These are phyloP conservation scores for Diaporthe velutina DNA, from an alignment of 2,329 filamentous ascomycete species.

Conservation along the genomic window DNA sequence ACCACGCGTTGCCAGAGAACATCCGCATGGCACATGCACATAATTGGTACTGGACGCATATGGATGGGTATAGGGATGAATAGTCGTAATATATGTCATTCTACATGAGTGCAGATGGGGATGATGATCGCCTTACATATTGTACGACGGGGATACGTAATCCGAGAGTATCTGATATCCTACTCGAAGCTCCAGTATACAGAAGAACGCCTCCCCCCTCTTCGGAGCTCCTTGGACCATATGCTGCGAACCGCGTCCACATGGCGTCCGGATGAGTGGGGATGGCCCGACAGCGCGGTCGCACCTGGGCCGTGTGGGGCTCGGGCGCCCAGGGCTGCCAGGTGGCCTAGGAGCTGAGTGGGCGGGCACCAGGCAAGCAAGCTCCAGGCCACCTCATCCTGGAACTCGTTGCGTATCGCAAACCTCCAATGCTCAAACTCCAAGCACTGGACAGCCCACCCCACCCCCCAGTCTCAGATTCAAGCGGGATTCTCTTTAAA, in stretches of 20 bases:
- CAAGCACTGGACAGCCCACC: neutral
- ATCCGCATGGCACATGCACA: neutral
- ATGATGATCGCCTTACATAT: neutral
- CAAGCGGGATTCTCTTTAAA: neutral
- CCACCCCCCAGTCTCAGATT: neutral
- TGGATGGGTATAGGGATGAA: neutral
- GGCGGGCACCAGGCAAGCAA: constrained; percentile 13
- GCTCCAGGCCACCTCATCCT: constrained; percentile 33
- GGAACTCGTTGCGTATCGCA: constrained; percentile 28
- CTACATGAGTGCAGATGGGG: neutral
- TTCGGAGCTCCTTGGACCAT: neutral
- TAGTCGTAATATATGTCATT: neutral
- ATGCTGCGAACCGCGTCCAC: constrained; percentile 1
- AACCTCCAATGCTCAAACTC: neutral
- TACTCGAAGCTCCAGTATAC: neutral
- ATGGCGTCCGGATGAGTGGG: constrained; percentile 17
- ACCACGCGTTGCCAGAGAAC: neutral
- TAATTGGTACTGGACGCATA: neutral
- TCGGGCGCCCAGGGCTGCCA: neutral
- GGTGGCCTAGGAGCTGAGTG: constrained; percentile 1
- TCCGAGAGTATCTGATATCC: neutral
- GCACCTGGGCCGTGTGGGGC: constrained; percentile 26
- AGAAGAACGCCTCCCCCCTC: neutral
- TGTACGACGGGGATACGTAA: too few species aligned
- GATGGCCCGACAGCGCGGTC: constrained; percentile 28